These are phyloP conservation scores for Phaeolepiota aurea DNA, from an alignment of 768 basidiomycete genomes.

Conservation along the genomic window DNA sequence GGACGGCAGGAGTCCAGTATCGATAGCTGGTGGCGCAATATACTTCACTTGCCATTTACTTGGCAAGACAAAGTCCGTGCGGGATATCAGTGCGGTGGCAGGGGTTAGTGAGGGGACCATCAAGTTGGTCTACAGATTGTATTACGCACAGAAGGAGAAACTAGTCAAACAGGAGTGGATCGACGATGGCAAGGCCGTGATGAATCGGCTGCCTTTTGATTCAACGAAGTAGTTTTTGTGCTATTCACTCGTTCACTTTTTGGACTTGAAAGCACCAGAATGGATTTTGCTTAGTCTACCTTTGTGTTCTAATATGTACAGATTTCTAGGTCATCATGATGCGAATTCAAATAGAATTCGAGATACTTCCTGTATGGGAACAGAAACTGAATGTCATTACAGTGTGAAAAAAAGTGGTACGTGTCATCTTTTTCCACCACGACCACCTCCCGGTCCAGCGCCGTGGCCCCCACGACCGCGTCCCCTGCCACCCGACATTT, in stretches of 20 bases:
- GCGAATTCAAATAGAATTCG: no score
- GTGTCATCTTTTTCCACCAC: constrained; percentile 2
- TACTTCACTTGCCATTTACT: constrained; percentile 86
- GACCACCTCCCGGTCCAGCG: constrained; percentile 11
- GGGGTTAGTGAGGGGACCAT: constrained; percentile 96
- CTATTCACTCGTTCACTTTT: no score
- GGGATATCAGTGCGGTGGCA: constrained; percentile 85
- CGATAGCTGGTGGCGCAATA: constrained; percentile 97
- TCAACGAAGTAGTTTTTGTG: constrained; percentile 23
- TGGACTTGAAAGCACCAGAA: no score
- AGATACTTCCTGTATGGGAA: no score
- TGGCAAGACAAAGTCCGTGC: constrained; percentile 63
- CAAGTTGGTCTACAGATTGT: constrained; percentile 78
- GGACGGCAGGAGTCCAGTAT: constrained; percentile 90
- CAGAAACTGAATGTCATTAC: no score
- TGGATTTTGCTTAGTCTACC: no score
- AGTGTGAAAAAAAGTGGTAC: background rate
- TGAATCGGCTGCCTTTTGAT: constrained; percentile 34
- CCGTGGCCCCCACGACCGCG: constrained; percentile 9
- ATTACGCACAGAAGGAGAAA: constrained; percentile 66
- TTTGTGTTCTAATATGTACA: no score
- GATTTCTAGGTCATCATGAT: no score
- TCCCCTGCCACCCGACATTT: constrained; percentile 22
- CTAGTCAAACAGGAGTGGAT: constrained; percentile 84
- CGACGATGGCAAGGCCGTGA: constrained; percentile 65